Base-by-base conservation (phyloP, 805 yeast genomes). In the Candida morakotiae region DNA sequence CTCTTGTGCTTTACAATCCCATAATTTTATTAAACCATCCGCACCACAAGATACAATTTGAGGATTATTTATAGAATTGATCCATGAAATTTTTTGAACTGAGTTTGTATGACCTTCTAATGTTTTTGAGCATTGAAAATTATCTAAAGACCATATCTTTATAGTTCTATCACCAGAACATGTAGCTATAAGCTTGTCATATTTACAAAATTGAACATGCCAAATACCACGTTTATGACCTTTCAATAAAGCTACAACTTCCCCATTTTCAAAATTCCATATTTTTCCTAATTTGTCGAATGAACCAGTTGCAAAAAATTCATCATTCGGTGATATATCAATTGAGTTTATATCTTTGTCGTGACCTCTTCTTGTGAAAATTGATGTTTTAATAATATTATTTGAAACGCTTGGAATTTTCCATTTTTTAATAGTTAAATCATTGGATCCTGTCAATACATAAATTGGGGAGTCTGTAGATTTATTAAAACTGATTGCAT, bases 221-320 rank as follows among this genome's bases (percentile, higher is more conserved):
- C 98, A 93, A 30, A 93, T 75, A 9, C 98, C 98, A 52, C 99
- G 77, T 56, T 81, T 84, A 60, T 93, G 99, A 13, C 96, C 97
- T 43, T 79, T 79, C 44, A 93, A 65, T 6, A 91, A 71, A 7
- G 95, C 96, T 14, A 85, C 66, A 2, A 83, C 78, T 60, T 93
- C 97, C 41, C 98, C 98, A n/a, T 77, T 65, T 29, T 78, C 84
- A 18, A 79, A 53, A 54, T 84, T 81, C 98, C 98, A 93, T 3
- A 93, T 65, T 54, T 93, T 93, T 42, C 85, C 93, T 2, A 89
- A 74, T 52, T 91, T 86, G 60, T 93, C 99, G 56, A 85, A 95
- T 9, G 96, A 85, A 2, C 96, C 98, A 1, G 97, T 83, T 0
- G 96, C 98, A 52, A 93, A 81, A 35, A 73, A 69, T 45, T 81